Percentiles rank a stretch among this genome's conserved stretches.
phyloP scores from a whole-genome alignment of 495 filamentous ascomycete species.

The Aspergillus diversus region DNA sequence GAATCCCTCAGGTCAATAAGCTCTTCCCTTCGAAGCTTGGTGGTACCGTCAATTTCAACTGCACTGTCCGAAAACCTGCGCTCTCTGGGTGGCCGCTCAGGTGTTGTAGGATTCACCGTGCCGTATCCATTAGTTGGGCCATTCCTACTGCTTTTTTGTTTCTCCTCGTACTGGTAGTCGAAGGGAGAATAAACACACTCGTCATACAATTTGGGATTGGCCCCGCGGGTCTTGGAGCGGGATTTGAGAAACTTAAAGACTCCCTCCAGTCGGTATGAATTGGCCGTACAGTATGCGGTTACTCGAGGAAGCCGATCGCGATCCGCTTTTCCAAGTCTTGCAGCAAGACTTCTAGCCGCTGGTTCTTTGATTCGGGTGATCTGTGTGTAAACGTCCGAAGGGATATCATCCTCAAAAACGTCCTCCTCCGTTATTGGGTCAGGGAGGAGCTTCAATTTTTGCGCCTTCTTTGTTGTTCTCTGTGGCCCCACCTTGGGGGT shows the following conservation, averaged over 20 bases:
- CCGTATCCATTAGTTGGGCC: conserved; percentile 29
- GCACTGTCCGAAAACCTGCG: conserved; percentile 68
- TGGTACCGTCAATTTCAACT: conserved; percentile 59
- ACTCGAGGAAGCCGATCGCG: conserved; percentile 84
- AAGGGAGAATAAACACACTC: conserved; percentile 97
- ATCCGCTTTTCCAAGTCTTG: conserved; percentile 90
- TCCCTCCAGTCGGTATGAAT: conserved; percentile 83
- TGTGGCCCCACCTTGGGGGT: conserved; percentile 90
- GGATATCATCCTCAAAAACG: conserved; percentile 79
- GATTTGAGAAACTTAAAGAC: conserved; percentile 89
- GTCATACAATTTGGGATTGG: conserved; percentile 88
- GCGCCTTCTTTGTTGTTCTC: conserved; percentile 88
- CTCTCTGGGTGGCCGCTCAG: conserved; percentile 51
- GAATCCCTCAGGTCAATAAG: conserved; percentile 56
- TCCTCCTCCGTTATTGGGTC: conserved; percentile 77
- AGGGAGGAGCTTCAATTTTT: conserved; percentile 94
- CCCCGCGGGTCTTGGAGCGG: conserved; percentile 68
- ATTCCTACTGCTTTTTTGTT: conserved; percentile 34
- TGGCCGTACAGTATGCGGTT: conserved; percentile 94
- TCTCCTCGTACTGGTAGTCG: conserved; percentile 63
- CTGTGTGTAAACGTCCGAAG: conserved; percentile 94
- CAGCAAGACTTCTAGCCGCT: conserved; percentile 89
- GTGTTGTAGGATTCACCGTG: conserved; percentile 32
- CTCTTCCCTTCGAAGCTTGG: conserved; percentile 52
- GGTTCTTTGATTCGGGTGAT: conserved; percentile 95